A percentile compares a stretch with the other conserved stretches of the same genome.
Evolutionary conservation across 352 stramenopile species (phyloP).

Genomic region (Saprolegnia parasitica): DNA sequence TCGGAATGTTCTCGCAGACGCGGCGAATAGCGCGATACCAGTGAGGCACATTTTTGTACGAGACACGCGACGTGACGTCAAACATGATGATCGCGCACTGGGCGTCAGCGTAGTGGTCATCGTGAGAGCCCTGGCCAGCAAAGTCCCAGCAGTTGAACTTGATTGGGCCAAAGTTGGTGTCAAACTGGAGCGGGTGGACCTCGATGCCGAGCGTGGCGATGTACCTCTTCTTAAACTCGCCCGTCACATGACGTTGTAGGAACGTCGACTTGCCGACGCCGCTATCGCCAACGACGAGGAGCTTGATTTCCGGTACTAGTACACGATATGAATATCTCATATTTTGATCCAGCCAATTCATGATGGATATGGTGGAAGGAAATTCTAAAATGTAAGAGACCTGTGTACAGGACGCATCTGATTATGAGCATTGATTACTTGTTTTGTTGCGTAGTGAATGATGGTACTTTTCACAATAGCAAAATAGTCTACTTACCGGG

Average conservation of each 20-base stretch:
- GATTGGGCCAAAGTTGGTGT: slow-evolving; percentile 98
- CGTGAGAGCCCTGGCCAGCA: slow-evolving; percentile 95
- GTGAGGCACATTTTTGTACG: slow-evolving; percentile 99
- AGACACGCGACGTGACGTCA: slow-evolving; percentile 99
- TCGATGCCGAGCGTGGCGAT: slow-evolving; percentile 99
- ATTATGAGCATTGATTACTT: no score
- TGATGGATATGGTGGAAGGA: no score
- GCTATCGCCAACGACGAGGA: slow-evolving; percentile 99
- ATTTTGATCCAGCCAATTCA: no score
- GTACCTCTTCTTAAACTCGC: slow-evolving; percentile 99
- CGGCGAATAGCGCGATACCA: slow-evolving; percentile 99
- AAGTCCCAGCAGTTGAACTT: slow-evolving; percentile 99
- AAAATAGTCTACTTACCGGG: no score
- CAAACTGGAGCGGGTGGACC: slow-evolving; percentile 98
- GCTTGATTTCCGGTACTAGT: no score
- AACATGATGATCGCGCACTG: slow-evolving; percentile 99
- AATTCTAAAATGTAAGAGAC: no score
- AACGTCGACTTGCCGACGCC: slow-evolving; percentile 99
- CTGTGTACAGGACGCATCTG: no score
- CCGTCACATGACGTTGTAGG: slow-evolving; percentile 99
- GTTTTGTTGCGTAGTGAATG: no score
- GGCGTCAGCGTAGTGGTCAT: slow-evolving; percentile 98
- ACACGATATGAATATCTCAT: no score
- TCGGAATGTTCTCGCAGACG: slow-evolving; percentile 99
- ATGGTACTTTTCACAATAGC: no score